Conservation (phyloP, 352 stramenopile genomes). For the Phytopythium oedochilum region DNA sequence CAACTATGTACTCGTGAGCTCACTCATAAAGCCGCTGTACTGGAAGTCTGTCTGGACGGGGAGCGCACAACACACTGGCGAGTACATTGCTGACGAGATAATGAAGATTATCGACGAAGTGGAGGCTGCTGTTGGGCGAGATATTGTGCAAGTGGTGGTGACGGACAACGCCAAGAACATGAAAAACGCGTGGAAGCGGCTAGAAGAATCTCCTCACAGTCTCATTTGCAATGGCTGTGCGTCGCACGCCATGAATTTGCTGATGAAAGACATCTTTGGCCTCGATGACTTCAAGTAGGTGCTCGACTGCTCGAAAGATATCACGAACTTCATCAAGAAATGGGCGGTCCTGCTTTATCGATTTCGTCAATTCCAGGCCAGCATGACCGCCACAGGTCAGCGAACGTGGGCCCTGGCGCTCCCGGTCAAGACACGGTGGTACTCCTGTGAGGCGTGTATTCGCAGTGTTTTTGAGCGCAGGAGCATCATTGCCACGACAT, state of each 20-base stretch:
- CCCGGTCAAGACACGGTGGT: too few relatives aligned
- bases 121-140: not conserved
- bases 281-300: not conserved
- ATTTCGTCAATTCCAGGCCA: constrained; percentile 8
- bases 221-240: constrained; percentile 12
- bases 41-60: constrained; percentile 5
- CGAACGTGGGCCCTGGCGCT: too few relatives aligned
- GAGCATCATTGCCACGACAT: too few relatives aligned
- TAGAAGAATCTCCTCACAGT: not conserved
- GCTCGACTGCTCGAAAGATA: not conserved
- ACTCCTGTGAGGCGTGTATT: too few relatives aligned
- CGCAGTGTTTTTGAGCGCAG: too few relatives aligned
- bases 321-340: constrained; percentile 8
- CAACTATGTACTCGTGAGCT: constrained; percentile 6
- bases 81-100: constrained; percentile 7
- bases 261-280: constrained; percentile 9
- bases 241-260: too few relatives aligned
- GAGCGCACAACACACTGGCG: not conserved
- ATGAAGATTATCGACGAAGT: constrained; percentile 1
- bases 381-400: too few relatives aligned
- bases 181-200: constrained; percentile 3
- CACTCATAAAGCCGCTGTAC: not conserved
- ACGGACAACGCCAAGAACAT: constrained; percentile 11
- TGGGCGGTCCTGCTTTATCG: constrained; percentile 1
- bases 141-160: constrained; percentile 6